phyloP scores from a whole-genome alignment of 129 eudicot genomes.

The Artemisia tridentata region DNA sequence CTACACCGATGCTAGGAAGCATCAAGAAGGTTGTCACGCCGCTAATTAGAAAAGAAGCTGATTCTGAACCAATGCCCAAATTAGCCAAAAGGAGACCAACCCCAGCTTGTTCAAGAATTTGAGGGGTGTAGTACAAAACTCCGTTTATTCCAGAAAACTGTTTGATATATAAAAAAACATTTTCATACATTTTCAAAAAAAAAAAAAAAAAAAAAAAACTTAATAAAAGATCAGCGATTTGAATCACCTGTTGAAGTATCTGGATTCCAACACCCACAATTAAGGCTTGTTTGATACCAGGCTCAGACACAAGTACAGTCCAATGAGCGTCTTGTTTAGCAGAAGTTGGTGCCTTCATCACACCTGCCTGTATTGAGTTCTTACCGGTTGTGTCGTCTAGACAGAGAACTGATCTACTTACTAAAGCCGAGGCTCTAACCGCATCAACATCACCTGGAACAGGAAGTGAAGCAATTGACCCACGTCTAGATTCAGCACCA shows the following conservation, averaged over 20 bases:
- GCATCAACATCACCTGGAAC: slow-evolving; percentile 50
- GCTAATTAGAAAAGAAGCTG: slow-evolving; percentile 81
- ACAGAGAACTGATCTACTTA: slow-evolving; percentile 73
- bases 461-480: slow-evolving; percentile 55
- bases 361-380: slow-evolving; percentile 42
- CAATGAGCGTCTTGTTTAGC: slow-evolving; percentile 49
- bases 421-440: slow-evolving; percentile 80
- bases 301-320: slow-evolving; percentile 68
- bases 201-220: not conserved
- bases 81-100: slow-evolving; percentile 69
- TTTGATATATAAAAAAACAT: not conserved
- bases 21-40: slow-evolving; percentile 75
- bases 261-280: slow-evolving; percentile 89
- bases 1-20: slow-evolving; percentile 82
- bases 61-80: slow-evolving; percentile 66
- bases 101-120: slow-evolving; percentile 91
- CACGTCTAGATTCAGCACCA: slow-evolving; percentile 52
- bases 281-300: slow-evolving; percentile 85
- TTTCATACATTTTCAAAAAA: not conserved
- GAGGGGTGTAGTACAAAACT: slow-evolving; percentile 91
- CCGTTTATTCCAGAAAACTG: slow-evolving; percentile 94
- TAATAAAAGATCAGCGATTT: not conserved
- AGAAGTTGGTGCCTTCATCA: slow-evolving; percentile 41
- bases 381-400: slow-evolving; percentile 39
- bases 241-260: slow-evolving; percentile 90